Base-by-base conservation (phyloP, 2,329 filamentous ascomycete species). In the Gnomoniopsis sp. region DNA sequence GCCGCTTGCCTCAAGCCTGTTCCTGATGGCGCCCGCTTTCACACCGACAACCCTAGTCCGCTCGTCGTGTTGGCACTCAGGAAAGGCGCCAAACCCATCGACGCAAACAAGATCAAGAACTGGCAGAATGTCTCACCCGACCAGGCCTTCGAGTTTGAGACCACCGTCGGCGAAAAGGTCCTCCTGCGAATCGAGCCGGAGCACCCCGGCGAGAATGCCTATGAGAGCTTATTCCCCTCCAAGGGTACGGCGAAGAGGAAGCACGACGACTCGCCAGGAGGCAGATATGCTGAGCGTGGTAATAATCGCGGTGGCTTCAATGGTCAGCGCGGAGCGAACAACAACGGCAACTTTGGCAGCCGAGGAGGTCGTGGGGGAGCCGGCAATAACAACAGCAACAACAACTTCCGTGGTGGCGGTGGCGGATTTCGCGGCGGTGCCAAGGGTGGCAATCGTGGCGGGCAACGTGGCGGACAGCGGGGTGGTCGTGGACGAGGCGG, bases 101-200 rank as follows among this genome's bases (percentile, higher is more conserved):
- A 97, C 67, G 93, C 91, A 17, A 83, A 82, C 57, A 88, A 87
- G 67, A 97, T 98, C 59, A 84, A 87, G 56, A 87, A 89, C 63
- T 98, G 93, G 95, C 84, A 90, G 62, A 86, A 90, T 4, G 80
- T 96, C 3, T 75, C 88, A 0, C 77, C 83, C 6, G 87, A 91
- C 8, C 85, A 89, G 67, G 81, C 86, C 0, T 86, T 93, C 68
- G 81, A 86, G 6, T 92, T 98, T 67, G 90, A 96, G 63, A 92
- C 89, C 1, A 86, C 85, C 0, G 90, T 98, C 1, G 89, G 89
- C 19, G 93, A 98, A 74, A 96, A 96, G 75, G 85, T 91, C 17
- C 80, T 95, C 63, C 75, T 98, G 53, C 84, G 89, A 1, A 87
- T 98, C 49, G 91, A 96, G 71, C 79, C 86, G 54, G 90, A 93